Evolutionary conservation across 2,329 filamentous ascomycete genomes (phyloP).

Genomic region (Chaetoscypha palmicola): DNA sequence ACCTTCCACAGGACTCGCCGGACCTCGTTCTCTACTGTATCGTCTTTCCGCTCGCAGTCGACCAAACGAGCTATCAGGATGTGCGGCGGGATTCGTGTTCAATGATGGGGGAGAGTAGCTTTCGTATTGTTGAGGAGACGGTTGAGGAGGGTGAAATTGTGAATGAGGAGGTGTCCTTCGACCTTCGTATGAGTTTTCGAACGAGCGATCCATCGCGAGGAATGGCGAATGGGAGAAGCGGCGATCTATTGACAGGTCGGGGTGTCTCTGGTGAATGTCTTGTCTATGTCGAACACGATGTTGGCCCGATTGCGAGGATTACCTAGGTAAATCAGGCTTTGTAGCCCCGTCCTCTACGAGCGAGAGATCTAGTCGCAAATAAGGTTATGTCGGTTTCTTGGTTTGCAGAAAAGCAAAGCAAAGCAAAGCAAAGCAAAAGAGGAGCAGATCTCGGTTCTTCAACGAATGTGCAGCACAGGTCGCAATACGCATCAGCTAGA

Average conservation of each 20-base stretch:
- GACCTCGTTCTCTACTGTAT: conserved; percentile 16
- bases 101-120: conserved; percentile 4
- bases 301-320: neutral
- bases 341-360: neutral
- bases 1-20: conserved; percentile 12
- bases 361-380: neutral
- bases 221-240: neutral
- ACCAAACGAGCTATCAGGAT: conserved; percentile 24
- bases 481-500: no score
- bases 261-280: neutral
- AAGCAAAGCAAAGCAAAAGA: neutral
- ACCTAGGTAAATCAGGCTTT: neutral
- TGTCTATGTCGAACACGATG: neutral
- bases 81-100: conserved; percentile 15
- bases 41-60: conserved; percentile 20
- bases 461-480: no score
- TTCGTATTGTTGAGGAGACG: conserved; percentile 4
- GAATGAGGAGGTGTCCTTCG: conserved; percentile 4
- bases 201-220: conserved; percentile 18
- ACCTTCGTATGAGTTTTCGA: conserved; percentile 12
- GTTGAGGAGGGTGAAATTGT: conserved; percentile 9
- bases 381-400: neutral
- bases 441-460: neutral
- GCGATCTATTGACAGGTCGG: no score
- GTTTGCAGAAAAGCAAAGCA: neutral